Conservation (phyloP, 2,329 filamentous ascomycete species). For the Cordyceps tenuipes region DNA sequence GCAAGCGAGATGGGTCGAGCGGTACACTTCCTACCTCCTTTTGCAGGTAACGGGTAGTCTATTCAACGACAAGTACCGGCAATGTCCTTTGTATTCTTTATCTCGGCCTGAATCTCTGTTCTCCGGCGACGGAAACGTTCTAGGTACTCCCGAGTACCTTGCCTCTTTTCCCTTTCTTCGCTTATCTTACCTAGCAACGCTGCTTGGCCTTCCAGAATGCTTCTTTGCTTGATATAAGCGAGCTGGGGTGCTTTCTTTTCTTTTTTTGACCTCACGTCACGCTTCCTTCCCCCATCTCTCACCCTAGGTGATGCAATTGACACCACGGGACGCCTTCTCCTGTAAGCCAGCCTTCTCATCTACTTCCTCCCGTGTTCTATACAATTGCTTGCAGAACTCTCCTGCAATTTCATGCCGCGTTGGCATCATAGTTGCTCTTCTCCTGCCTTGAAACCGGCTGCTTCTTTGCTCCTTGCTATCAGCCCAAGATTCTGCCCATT, state of each 20-base stretch:
- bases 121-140: background rate
- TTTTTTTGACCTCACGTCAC: background rate
- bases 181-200: background rate
- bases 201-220: background rate
- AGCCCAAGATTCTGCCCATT: background rate
- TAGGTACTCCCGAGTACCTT: background rate
- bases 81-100: background rate
- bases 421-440: conserved; percentile 18
- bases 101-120: background rate
- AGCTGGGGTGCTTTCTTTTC: background rate
- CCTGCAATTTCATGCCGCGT: conserved; percentile 11
- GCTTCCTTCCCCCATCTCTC: background rate
- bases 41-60: background rate
- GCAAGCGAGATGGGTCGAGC: conserved; percentile 7
- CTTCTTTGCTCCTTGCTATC: conserved; percentile 14
- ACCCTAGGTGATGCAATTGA: background rate
- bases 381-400: conserved; percentile 7
- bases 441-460: conserved; percentile 15
- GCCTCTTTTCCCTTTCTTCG: background rate
- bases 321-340: background rate
- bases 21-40: background rate
- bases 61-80: background rate
- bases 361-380: background rate
- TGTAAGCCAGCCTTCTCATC: conserved; percentile 3
- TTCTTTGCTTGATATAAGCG: background rate